Conservation (phyloP, 176 grass and related monocot species). For the Triticum dicoccoides region DNA sequence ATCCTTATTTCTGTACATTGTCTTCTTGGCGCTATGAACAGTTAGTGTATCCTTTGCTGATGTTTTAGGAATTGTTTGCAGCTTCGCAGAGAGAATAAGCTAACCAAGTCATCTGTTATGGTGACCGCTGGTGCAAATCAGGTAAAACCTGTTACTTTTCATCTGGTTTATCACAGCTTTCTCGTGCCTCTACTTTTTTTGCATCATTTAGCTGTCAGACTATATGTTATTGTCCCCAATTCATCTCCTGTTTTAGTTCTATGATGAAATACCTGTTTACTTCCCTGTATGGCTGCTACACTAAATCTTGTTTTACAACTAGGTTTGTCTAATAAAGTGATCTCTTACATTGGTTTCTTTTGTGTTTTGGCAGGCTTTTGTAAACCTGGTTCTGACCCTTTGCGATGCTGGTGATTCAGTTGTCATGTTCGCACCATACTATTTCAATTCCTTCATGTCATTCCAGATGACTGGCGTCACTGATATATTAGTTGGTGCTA, state of each 20-base stretch:
- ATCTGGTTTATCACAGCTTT: not conserved
- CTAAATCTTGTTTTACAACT: conserved; percentile 16
- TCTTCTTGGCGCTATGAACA: not conserved
- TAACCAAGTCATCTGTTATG: conserved; percentile 88
- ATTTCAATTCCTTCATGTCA: conserved; percentile 98
- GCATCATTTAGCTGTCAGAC: not conserved
- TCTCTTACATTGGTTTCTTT: conserved; percentile 28
- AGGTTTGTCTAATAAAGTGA: conserved; percentile 26
- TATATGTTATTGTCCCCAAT: not conserved
- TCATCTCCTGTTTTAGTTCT: not conserved
- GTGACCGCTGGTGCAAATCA: conserved; percentile 98
- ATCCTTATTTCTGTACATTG: not conserved
- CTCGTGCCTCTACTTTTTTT: not conserved
- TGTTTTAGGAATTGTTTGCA: conserved; percentile 37
- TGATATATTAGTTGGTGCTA: conserved; percentile 74
- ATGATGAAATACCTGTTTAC: not conserved
- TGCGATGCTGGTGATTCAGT: conserved; percentile 97
- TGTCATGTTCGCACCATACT: conserved; percentile 97
- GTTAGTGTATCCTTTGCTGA: conserved; percentile 12
- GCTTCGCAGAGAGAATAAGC: conserved; percentile 79
- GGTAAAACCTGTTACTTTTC: conserved; percentile 39
- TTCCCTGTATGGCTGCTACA: not conserved
- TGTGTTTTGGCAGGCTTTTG: conserved; percentile 76
- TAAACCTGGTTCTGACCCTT: conserved; percentile 86
- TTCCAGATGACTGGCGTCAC: conserved; percentile 98